Base-by-base conservation (phyloP, 2,329 filamentous ascomycete species). In the Magnaporthiopsis rhizophila region DNA sequence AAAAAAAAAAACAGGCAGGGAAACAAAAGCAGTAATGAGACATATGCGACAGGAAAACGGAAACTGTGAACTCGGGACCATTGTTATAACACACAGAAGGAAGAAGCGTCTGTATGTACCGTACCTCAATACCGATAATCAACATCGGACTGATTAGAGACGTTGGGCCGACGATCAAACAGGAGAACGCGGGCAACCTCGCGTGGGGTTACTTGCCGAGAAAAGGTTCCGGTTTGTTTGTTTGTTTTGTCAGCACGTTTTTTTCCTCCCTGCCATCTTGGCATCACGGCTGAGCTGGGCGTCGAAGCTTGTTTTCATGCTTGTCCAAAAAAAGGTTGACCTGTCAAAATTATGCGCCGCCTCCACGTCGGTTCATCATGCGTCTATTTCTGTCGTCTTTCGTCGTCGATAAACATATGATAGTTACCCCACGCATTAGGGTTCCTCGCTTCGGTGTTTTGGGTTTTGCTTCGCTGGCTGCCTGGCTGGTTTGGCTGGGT, bases 401-500 rank as follows among this genome's bases (percentile, higher is more conserved):
- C 36, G 3, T 3, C 1, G 4, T 38, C 36, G 36, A 38, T 13
- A 15, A 12, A 12, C 36, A 38, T 38, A 15, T 38, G 11, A 38
- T 12, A 13, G 4, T 4, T 2, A 13, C 3, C 12, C 36, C 36
- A 34, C 32, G 6, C 6, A 34, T 8, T 30, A 30, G 28, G 28
- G n/a, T 36, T 36, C 34, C 34, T 36, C 28, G 5, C 28, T 30
- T 30, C 28, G 28, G 28, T 30, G 5, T 30, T 30, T n/a, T n/a
- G 5, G 5, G 28, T 3, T 30, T 30, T 30, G 28, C 28, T 30
- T 30, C 28, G 3, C 28, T 30, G 28, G 28, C n/a, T n/a, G n/a
- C n/a, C n/a, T n/a, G n/a, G n/a, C n/a, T n/a, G 3, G 3, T 1
- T n/a, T 1, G 13, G 18, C 28, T n/a, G 2, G n/a, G 21, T 5